Evolutionary conservation across 176 grass and related monocot genomes (phyloP).

Genomic region (Sorghum bicolor): Sorghum_bicolor_NCBIv3 NC_012870.2:6337001-6337500

Average conservation of each 20-base stretch:
- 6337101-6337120: slow-evolving; percentile 43
- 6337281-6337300: neutral
- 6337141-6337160: neutral
- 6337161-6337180: neutral
- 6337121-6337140: slow-evolving; percentile 45
- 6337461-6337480: neutral
- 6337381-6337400: neutral
- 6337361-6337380: neutral
- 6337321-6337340: neutral
- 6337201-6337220: slow-evolving; percentile 26
- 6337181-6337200: slow-evolving; percentile 28
- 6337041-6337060: slow-evolving; percentile 15
- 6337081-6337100: slow-evolving; percentile 70
- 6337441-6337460: neutral
- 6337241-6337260: neutral
- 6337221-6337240: slow-evolving; percentile 10
- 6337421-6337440: neutral
- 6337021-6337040: neutral
- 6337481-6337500: neutral
- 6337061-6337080: slow-evolving; percentile 47
- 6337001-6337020: neutral
- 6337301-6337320: neutral
- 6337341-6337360: too few species aligned
- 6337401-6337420: neutral
- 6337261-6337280: neutral